phyloP scores from a whole-genome alignment of 2,329 filamentous ascomycete genomes.

The Arthrobotrys sphaeroides region DNA sequence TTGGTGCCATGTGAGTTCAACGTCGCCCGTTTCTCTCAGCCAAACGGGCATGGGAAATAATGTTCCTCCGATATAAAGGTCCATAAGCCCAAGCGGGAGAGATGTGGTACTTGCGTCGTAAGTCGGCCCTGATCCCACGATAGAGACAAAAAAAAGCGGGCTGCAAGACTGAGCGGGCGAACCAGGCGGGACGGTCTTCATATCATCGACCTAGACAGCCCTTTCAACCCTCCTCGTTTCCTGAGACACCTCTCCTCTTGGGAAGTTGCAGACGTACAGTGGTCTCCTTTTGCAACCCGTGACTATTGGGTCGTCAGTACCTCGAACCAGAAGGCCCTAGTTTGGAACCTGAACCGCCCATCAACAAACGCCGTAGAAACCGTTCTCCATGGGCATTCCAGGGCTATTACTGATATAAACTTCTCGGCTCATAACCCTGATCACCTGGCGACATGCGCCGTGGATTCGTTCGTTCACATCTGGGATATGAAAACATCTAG shows the following conservation, averaged over 20 bases:
- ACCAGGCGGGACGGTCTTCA: conserved; percentile 80
- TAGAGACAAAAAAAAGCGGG: background rate
- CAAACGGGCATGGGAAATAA: background rate
- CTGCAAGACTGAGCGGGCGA: conserved; percentile 24
- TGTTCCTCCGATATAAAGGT: conserved; percentile 43
- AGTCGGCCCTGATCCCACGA: conserved; percentile 55
- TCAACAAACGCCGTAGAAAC: conserved; percentile 80
- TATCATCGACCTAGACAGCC: conserved; percentile 90
- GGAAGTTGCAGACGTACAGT: conserved; percentile 95
- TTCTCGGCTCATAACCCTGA: conserved; percentile 94
- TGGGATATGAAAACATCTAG: conserved; percentile 80
- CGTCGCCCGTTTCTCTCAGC: background rate
- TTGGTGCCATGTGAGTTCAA: conserved; percentile 78
- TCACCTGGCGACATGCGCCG: conserved; percentile 85
- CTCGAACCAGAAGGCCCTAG: conserved; percentile 90
- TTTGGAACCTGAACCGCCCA: conserved; percentile 86
- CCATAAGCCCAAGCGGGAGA: conserved; percentile 85
- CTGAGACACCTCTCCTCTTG: conserved; percentile 88
- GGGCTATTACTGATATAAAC: conserved; percentile 95
- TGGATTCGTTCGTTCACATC: conserved; percentile 90
- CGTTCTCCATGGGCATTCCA: conserved; percentile 82
- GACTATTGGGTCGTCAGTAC: conserved; percentile 95
- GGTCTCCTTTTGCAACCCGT: conserved; percentile 89
- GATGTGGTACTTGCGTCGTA: conserved; percentile 88
- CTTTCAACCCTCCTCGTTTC: conserved; percentile 84